phyloP scores from a whole-genome alignment of 768 basidiomycete genomes.

The Hericium rajendrae region DNA sequence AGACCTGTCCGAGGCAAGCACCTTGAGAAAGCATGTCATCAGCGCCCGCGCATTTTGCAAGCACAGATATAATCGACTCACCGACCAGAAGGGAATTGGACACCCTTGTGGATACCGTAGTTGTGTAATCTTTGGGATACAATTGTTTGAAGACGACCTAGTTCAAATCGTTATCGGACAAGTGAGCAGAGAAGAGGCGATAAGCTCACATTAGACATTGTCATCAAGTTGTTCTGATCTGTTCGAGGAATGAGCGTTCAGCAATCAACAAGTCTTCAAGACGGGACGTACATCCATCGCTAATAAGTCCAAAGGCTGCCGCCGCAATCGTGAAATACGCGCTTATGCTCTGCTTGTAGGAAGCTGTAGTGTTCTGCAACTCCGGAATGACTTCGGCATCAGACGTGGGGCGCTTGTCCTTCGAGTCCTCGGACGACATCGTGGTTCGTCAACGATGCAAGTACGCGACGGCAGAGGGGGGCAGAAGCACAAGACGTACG shows the following conservation, averaged over 20 bases:
- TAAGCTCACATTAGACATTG: slow-evolving; percentile 47
- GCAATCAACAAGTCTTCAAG: background rate
- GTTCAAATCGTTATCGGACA: too few relatives aligned
- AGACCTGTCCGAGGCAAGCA: slow-evolving; percentile 49
- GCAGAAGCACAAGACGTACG: background rate
- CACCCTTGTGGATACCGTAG: slow-evolving; percentile 53
- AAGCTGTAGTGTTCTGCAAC: too few relatives aligned
- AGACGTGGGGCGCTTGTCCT: too few relatives aligned
- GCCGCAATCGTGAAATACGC: slow-evolving; percentile 55
- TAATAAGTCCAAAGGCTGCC: slow-evolving; percentile 56
- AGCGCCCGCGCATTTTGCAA: background rate
- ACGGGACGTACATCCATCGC: slow-evolving; percentile 41
- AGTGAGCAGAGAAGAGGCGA: too few relatives aligned
- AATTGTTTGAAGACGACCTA: slow-evolving; percentile 58
- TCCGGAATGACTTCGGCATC: too few relatives aligned
- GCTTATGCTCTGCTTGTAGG: slow-evolving; percentile 33
- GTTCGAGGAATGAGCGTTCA: slow-evolving; percentile 2
- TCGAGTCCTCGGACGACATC: too few relatives aligned
- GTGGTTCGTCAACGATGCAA: too few relatives aligned
- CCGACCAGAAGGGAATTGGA: slow-evolving; percentile 66
- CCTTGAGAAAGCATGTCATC: slow-evolving; percentile 25
- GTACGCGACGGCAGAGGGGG: too few relatives aligned
- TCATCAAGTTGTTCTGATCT: slow-evolving; percentile 69
- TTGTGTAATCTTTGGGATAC: slow-evolving; percentile 54
- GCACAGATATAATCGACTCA: slow-evolving; percentile 19